Percentiles rank a stretch among this genome's conserved stretches.
These are phyloP conservation scores for Neofusicoccum cordaticola DNA, from an alignment of 2,329 filamentous ascomycete genomes.

Conservation along the genomic window DNA sequence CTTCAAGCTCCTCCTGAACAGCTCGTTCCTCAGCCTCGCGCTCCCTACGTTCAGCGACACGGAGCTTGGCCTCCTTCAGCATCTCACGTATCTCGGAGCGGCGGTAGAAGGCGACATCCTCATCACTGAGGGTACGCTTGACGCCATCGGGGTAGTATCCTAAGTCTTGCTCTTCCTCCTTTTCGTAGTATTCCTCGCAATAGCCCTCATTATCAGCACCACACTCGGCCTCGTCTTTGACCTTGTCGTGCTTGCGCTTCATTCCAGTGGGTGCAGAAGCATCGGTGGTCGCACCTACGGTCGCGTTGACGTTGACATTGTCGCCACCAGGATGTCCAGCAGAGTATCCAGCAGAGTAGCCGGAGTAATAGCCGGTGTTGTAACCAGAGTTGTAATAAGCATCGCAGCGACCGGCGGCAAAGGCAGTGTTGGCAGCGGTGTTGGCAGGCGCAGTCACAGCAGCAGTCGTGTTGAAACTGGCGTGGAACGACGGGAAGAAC, in stretches of 20 bases:
- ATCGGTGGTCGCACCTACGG: conserved; percentile 3
- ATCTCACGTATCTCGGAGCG: conserved; percentile 73
- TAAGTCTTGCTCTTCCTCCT: conserved; percentile 61
- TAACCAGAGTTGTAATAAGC: not conserved
- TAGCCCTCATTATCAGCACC: conserved; percentile 28
- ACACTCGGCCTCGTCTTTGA: conserved; percentile 1
- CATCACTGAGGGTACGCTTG: conserved; percentile 86
- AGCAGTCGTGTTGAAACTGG: not conserved
- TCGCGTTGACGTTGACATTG: too few relatives aligned
- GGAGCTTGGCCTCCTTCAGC: not conserved
- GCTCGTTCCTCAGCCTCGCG: conserved; percentile 16
- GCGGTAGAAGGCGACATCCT: conserved; percentile 85
- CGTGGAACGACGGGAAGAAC: conserved; percentile 27
- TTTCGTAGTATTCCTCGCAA: conserved; percentile 39
- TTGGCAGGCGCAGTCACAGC: not conserved
- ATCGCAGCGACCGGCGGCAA: conserved; percentile 8
- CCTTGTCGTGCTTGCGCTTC: not conserved
- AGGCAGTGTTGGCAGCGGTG: not conserved
- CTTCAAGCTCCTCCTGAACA: not conserved
- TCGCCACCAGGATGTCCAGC: not conserved
- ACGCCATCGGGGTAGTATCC: conserved; percentile 85
- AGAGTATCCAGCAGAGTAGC: not conserved
- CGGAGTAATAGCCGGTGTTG: not conserved
- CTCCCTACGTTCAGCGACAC: conserved; percentile 18
- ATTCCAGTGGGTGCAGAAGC: not conserved